phyloP scores from a whole-genome alignment of 2,329 filamentous ascomycete species.

The Didymella sp. region DNA sequence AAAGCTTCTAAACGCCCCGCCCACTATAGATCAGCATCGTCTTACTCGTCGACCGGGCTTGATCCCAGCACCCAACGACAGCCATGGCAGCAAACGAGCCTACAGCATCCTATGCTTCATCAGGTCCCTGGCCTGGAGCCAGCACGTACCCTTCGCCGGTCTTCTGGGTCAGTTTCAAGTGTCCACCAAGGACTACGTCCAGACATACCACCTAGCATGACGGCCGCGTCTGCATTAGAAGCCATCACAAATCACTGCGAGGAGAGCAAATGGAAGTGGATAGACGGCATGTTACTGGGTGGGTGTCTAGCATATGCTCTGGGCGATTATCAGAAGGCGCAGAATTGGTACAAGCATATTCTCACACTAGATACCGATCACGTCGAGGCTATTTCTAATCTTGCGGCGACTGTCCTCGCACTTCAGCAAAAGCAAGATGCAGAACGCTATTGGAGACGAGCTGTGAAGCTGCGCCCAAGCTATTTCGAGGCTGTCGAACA shows the following conservation, averaged over 20 bases:
- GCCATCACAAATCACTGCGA: slow-evolving; percentile 47
- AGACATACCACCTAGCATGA: slow-evolving; percentile 45
- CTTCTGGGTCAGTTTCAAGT: slow-evolving; percentile 44
- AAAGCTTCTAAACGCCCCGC: slow-evolving; percentile 30
- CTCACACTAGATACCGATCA: slow-evolving; percentile 68
- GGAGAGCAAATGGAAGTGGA: slow-evolving; percentile 66
- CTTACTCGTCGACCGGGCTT: slow-evolving; percentile 33
- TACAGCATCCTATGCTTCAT: slow-evolving; percentile 32
- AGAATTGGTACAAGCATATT: slow-evolving; percentile 76
- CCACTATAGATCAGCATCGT: slow-evolving; percentile 42
- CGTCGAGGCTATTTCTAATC: slow-evolving; percentile 91
- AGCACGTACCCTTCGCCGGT: slow-evolving; percentile 41
- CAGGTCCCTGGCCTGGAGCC: slow-evolving; percentile 36
- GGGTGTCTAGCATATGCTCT: slow-evolving; percentile 92
- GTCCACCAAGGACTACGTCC: slow-evolving; percentile 37
- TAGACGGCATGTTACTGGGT: slow-evolving; percentile 88
- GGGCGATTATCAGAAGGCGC: slow-evolving; percentile 79
- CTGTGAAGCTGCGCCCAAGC: slow-evolving; percentile 81
- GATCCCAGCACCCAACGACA: slow-evolving; percentile 30
- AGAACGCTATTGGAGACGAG: slow-evolving; percentile 81
- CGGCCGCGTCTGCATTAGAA: slow-evolving; percentile 47
- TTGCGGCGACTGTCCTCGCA: slow-evolving; percentile 86
- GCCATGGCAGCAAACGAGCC: slow-evolving; percentile 36
- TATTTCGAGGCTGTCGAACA: slow-evolving; percentile 97
- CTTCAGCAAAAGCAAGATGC: slow-evolving; percentile 84